Base-by-base conservation (phyloP, 1,284 basidiomycete genomes). In the Tausonia pullulans region DNA sequence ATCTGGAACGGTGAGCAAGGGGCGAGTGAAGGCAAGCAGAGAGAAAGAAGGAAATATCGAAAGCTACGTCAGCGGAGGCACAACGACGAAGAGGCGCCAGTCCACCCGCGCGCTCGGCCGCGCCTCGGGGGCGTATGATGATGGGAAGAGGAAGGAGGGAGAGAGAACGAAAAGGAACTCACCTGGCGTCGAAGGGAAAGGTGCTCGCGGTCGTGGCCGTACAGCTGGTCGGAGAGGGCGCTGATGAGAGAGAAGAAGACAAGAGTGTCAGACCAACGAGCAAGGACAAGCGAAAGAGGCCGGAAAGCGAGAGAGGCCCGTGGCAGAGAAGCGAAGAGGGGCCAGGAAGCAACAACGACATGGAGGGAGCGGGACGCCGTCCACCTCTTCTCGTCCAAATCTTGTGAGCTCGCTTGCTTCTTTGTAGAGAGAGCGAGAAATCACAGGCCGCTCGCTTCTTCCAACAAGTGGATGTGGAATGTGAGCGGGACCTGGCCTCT, bases 131-230 rank as follows among this genome's bases (percentile, higher is more conserved):
- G 39, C n/a, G 7, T 41, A 44, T 14, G n/a, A 14, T n/a, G 58
- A 43, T 16, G 58, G 8, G 11, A 11, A 56, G 48, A 60, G 16
- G 11, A 44, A 57, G n/a, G 57, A 53, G 46, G 45, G 46, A 5
- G 43, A 14, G 16, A 41, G 41, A 45, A 14, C 14, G 14, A 39
- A 27, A 39, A 40, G 44, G 43, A 13, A 72, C 71, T 63, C 27
- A 64, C 62, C 51, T 87, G 83, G 67, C 82, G 77, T 13, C 91
- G 81, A 39, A 95, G 80, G 64, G 83, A 80, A 45, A 80, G 76
- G 71, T 95, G 90, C 65, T 82, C 79, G 43, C 82, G 80, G 9
- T 86, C 83, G 2, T 85, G 81, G 64, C 92, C 92, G 71, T 87
- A 85, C 43, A 91, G 79, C 75, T 95, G 79, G 67, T 79, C 78